Conservation (phyloP, 345 rosid species). For the Linum tenue region DNA sequence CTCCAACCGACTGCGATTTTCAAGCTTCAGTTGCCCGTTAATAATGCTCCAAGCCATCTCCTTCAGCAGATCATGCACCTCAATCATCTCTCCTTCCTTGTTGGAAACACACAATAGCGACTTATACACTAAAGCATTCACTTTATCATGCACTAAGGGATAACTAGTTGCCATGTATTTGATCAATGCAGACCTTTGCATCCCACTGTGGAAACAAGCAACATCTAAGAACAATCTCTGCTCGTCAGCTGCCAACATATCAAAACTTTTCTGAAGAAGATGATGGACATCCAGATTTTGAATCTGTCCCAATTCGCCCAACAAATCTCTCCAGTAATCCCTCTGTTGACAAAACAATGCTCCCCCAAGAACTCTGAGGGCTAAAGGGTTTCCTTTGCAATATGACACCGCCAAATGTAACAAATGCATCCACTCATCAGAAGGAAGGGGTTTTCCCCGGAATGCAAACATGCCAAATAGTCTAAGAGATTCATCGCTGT, state of each 20-base stretch:
- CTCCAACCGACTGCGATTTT: background rate
- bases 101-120: background rate
- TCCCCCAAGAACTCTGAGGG: background rate
- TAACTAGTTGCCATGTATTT: background rate
- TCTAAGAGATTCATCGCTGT: background rate
- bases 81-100: background rate
- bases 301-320: background rate
- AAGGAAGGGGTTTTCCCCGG: background rate
- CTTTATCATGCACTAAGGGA: no score
- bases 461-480: background rate
- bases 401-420: background rate
- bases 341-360: background rate
- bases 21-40: no score
- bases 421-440: background rate
- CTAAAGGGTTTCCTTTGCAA: background rate
- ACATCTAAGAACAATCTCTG: background rate
- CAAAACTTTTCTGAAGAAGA: background rate
- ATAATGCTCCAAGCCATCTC: background rate
- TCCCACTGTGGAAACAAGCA: background rate
- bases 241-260: background rate
- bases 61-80: background rate
- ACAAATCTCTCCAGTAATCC: background rate
- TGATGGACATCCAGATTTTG: background rate
- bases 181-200: background rate
- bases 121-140: background rate